phyloP scores from a whole-genome alignment of 176 grass and related monocot genomes.

The Cenchrus fungigraminus region DNA sequence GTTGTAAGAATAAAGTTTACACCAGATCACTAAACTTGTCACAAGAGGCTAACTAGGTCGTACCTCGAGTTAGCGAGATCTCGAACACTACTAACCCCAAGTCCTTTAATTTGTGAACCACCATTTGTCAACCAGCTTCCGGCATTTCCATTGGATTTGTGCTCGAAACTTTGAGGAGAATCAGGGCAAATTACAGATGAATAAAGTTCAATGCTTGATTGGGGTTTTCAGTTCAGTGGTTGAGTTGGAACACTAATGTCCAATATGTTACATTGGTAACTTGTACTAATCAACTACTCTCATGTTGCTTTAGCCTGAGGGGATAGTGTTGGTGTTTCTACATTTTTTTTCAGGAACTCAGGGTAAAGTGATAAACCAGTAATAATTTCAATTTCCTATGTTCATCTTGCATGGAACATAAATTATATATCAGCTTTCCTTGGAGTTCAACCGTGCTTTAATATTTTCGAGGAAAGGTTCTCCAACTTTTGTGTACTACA shows the following conservation, averaged over 20 bases:
- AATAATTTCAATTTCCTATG: not conserved
- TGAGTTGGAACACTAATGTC: not conserved
- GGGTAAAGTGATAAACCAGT: not conserved
- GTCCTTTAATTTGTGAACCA: not conserved
- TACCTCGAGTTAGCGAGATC: not conserved
- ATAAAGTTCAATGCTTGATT: not conserved
- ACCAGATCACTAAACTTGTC: not conserved
- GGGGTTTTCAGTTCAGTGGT: not conserved
- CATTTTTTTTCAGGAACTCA: not conserved
- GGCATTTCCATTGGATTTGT: slow-evolving; percentile 2
- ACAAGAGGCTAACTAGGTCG: not conserved
- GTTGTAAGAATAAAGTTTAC: not conserved
- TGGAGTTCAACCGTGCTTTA: not conserved
- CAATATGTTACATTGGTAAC: not conserved
- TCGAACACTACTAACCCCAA: not conserved
- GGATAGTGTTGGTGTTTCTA: not conserved
- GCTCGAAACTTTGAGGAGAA: not conserved
- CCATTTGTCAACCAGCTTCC: not conserved
- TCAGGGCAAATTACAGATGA: not conserved
- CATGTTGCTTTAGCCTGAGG: not conserved
- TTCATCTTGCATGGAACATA: not conserved
- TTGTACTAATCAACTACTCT: not conserved
- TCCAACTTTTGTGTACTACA: not conserved
- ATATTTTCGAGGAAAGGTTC: not conserved
- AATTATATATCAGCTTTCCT: not conserved